These are phyloP conservation scores for Globisporangium cylindrosporum DNA, from an alignment of 352 stramenopile genomes.

Conservation along the genomic window DNA sequence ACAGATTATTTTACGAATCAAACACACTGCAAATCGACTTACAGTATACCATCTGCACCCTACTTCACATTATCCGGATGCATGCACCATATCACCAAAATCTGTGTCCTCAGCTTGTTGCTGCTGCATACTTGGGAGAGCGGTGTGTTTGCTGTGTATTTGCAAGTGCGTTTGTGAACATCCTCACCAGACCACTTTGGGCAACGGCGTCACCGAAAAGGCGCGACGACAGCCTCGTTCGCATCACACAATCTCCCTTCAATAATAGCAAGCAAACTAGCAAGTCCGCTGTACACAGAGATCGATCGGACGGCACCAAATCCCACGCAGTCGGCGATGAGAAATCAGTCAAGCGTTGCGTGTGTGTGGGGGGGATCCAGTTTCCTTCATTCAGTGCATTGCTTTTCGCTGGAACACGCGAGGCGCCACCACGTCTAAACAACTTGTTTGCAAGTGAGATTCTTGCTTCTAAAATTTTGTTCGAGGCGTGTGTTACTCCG, in stretches of 20 bases:
- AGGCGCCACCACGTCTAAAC: neutral
- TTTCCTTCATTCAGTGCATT: neutral
- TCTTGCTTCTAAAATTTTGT: neutral
- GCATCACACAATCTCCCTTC: neutral
- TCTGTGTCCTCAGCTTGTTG: neutral
- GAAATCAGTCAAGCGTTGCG: neutral
- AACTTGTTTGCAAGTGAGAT: neutral
- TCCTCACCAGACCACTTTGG: neutral
- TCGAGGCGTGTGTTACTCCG: neutral
- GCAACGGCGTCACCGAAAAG: constrained; percentile 7
- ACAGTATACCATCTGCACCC: neutral
- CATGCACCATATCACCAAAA: neutral
- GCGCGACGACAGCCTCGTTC: neutral
- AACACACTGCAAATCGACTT: neutral
- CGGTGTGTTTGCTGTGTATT: neutral
- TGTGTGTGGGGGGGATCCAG: neutral
- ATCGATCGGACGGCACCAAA: neutral
- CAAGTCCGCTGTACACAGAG: neutral
- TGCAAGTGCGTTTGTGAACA: neutral
- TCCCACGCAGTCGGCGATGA: neutral
- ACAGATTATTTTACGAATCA: neutral
- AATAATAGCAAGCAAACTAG: neutral
- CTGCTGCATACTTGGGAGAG: neutral
- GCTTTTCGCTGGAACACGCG: neutral
- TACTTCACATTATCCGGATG: neutral